These are phyloP conservation scores for Rhynchospora breviuscula DNA, from an alignment of 176 grass and related monocot species.

Conservation along the genomic window DNA sequence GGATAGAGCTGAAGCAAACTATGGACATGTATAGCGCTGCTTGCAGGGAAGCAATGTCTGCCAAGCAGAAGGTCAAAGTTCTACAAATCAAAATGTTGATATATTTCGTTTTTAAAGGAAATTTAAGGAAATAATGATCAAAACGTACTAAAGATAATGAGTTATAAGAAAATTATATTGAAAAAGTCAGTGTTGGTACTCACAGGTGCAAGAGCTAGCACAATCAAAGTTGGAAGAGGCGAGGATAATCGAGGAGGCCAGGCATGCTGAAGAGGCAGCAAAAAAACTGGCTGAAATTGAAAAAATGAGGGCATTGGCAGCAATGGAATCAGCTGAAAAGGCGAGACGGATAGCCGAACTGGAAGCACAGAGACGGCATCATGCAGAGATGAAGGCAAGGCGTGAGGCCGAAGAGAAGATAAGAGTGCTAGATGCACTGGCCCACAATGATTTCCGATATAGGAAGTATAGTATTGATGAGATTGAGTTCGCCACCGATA, in stretches of 20 bases:
- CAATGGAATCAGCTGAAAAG: constrained; percentile 72
- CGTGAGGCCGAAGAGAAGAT: constrained; percentile 79
- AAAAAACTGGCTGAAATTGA: constrained; percentile 59
- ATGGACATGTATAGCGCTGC: constrained; percentile 97
- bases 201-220: constrained; percentile 62
- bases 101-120: neutral
- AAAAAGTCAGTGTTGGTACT: constrained; percentile 3
- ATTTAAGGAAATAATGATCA: neutral
- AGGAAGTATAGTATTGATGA: constrained; percentile 86
- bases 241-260: constrained; percentile 58
- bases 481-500: constrained; percentile 66
- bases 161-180: constrained; percentile 1
- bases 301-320: constrained; percentile 67
- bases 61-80: constrained; percentile 53
- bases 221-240: constrained; percentile 62
- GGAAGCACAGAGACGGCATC: constrained; percentile 61
- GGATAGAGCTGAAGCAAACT: constrained; percentile 82
- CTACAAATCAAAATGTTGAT: neutral
- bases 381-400: constrained; percentile 75
- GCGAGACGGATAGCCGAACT: constrained; percentile 68
- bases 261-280: constrained; percentile 59
- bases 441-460: constrained; percentile 60
- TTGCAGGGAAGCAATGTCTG: constrained; percentile 75
- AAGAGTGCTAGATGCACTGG: constrained; percentile 48
- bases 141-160: neutral